Conservation (phyloP, 78 protist genomes). For the Dictyostelium brefeldianum region DNA sequence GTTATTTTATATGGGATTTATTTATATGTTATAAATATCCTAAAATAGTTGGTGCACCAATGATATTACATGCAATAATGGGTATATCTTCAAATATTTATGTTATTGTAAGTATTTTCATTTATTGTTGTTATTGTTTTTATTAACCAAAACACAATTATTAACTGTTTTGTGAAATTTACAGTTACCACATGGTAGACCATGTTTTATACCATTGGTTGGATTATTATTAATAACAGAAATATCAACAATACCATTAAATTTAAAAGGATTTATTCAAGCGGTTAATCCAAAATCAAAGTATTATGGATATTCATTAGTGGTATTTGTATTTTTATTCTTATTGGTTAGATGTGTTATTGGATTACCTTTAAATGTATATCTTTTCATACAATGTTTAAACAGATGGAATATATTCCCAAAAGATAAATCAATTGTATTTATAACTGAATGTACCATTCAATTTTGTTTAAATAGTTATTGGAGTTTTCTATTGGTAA, state of each 20-base stretch:
- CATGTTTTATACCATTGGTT: slow-evolving; percentile 13
- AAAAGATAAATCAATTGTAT: slow-evolving; percentile 29
- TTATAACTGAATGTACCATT: background rate
- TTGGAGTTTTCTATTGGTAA: slow-evolving; percentile 10
- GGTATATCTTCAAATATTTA: slow-evolving; percentile 27
- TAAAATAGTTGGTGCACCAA: slow-evolving; percentile 35
- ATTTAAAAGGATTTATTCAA: slow-evolving; percentile 48
- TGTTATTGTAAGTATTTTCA: slow-evolving; percentile 38
- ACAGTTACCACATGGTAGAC: slow-evolving; percentile 39
- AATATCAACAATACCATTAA: slow-evolving; percentile 46
- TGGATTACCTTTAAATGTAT: background rate
- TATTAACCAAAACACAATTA: background rate
- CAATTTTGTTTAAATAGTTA: slow-evolving; percentile 1
- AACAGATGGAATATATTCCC: background rate
- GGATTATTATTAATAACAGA: slow-evolving; percentile 21
- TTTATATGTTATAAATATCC: slow-evolving; percentile 10
- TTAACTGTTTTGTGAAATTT: no score
- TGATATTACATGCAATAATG: slow-evolving; percentile 41
- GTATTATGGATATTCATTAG: background rate
- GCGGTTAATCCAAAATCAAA: slow-evolving; percentile 27
- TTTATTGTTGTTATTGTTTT: background rate
- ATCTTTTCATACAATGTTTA: background rate
- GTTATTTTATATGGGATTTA: slow-evolving; percentile 66
- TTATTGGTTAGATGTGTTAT: slow-evolving; percentile 12
- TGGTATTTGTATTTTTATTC: slow-evolving; percentile 32